Conservation (phyloP, 345 rosid genomes). For the Eucalyptus globulus region DNA sequence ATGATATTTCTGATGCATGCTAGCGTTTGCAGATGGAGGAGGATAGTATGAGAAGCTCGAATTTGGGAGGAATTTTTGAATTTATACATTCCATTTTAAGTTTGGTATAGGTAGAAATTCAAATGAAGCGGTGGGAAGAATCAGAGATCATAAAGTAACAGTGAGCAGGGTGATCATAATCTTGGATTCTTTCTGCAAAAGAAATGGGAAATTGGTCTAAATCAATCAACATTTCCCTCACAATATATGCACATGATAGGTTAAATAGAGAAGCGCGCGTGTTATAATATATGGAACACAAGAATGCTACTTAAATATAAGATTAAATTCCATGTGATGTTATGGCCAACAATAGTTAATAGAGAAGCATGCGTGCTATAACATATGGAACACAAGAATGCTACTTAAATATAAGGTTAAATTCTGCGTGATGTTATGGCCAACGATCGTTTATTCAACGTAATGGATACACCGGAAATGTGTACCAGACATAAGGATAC, state of each 20-base stretch:
- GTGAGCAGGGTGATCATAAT: background rate
- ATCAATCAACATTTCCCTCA: background rate
- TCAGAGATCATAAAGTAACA: background rate
- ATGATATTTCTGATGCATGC: background rate
- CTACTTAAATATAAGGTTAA: background rate
- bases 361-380: background rate
- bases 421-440: background rate
- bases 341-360: background rate
- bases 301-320: background rate
- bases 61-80: background rate
- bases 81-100: background rate
- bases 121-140: background rate
- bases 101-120: background rate
- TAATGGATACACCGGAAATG: background rate
- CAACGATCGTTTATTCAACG: background rate
- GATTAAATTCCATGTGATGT: background rate
- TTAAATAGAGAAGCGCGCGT: background rate
- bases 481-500: background rate
- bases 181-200: background rate
- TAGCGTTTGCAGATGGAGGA: background rate
- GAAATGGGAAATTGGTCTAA: background rate
- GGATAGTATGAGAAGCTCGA: background rate
- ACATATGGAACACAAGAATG: background rate
- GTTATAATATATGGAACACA: background rate
- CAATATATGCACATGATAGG: background rate